A percentile compares a stretch with the other conserved stretches of the same genome.
These are phyloP conservation scores for Coffea eugenioides DNA, from an alignment of 257 asterid species.

Conservation along the genomic window DNA sequence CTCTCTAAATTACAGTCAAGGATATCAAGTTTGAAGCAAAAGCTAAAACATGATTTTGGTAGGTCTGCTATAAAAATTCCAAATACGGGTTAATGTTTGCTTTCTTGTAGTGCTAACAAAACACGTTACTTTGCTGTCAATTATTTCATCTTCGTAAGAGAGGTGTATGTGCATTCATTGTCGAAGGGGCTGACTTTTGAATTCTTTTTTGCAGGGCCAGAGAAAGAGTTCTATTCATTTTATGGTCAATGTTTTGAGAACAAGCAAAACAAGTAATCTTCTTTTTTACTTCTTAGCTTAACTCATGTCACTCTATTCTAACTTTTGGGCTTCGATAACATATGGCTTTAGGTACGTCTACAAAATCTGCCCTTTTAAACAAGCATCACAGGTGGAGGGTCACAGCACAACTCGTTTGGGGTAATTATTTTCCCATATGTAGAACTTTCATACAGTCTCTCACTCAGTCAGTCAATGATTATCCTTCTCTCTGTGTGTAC, in stretches of 20 bases:
- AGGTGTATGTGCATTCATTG: constrained; percentile 11
- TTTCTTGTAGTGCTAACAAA: background rate
- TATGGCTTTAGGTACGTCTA: constrained; percentile 68
- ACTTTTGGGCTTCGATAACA: constrained; percentile 13
- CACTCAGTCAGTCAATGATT: background rate
- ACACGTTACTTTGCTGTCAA: background rate
- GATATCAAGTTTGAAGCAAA: constrained; percentile 80
- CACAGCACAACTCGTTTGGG: constrained; percentile 92
- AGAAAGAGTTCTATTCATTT: constrained; percentile 89
- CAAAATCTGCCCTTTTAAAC: constrained; percentile 87
- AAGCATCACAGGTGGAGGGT: constrained; percentile 94
- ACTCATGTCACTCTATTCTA: constrained; percentile 6
- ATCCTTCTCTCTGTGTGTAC: background rate
- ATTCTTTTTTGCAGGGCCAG: constrained; percentile 66
- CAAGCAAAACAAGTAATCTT: constrained; percentile 79
- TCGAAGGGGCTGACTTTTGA: constrained; percentile 20
- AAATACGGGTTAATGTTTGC: constrained; percentile 4
- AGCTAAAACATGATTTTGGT: constrained; percentile 93
- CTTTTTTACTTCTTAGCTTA: constrained; percentile 22
- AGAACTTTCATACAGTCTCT: background rate
- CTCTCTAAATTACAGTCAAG: constrained; percentile 82
- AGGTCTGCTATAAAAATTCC: constrained; percentile 24
- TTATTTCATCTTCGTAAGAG: background rate
- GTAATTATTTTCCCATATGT: constrained; percentile 41
- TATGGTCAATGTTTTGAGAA: constrained; percentile 88